A percentile compares a stretch with the other conserved stretches of the same genome.
Conservation (phyloP, 176 grass and related monocot genomes). For the Bromus sterilis region DNA sequence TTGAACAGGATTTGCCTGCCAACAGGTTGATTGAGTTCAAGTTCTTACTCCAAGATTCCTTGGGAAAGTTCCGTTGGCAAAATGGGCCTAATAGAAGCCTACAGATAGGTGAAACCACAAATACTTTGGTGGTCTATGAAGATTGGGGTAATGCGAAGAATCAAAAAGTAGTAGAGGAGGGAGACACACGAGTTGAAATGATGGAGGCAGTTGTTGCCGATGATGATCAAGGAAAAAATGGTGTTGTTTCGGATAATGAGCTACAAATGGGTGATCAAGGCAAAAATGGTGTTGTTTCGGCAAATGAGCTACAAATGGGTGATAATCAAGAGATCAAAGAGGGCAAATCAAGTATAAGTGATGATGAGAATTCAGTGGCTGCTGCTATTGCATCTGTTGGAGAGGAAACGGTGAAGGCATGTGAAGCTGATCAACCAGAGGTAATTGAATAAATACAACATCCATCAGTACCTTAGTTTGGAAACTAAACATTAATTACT, state of each 20-base stretch:
- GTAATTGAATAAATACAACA: constrained; percentile 24
- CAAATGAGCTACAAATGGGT: constrained; percentile 2
- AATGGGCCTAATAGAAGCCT: constrained; percentile 54
- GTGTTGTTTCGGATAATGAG: not conserved
- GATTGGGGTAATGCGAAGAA: constrained; percentile 43
- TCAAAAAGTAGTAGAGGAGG: constrained; percentile 36
- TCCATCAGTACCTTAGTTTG: not conserved
- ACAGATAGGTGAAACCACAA: constrained; percentile 23
- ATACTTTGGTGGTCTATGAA: constrained; percentile 50
- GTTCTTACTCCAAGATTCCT: constrained; percentile 46
- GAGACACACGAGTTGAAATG: not conserved
- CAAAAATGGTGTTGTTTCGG: not conserved
- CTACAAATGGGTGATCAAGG: constrained; percentile 5
- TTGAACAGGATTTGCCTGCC: constrained; percentile 53
- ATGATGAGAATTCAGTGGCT: not conserved
- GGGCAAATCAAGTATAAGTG: not conserved
- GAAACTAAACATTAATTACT: constrained; percentile 6
- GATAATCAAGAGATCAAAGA: constrained; percentile 4
- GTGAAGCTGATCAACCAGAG: constrained; percentile 24
- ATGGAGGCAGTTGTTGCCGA: not conserved
- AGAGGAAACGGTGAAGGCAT: not conserved
- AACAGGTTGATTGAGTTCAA: constrained; percentile 61
- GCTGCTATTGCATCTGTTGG: not conserved
- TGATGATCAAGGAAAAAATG: not conserved
- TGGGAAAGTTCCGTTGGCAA: constrained; percentile 59